phyloP scores from a whole-genome alignment of 345 rosid species.

The Aurinia saxatilis region DNA sequence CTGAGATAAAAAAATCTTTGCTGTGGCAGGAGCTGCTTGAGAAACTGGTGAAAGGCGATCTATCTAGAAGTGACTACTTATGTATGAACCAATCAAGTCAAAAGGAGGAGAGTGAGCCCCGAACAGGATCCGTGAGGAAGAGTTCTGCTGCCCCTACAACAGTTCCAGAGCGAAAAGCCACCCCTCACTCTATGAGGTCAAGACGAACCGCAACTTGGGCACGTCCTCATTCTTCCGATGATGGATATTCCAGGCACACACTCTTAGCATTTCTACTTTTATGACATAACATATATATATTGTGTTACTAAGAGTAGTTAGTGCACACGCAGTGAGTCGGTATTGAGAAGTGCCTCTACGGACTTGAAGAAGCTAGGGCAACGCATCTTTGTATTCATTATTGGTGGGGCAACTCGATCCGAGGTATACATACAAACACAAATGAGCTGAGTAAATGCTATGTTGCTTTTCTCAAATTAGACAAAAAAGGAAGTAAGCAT shows the following conservation, averaged over 20 bases:
- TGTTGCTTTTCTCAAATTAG: neutral
- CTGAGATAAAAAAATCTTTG: neutral
- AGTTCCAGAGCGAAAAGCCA: constrained; percentile 53
- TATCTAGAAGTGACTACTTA: constrained; percentile 59
- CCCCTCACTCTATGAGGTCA: constrained; percentile 81
- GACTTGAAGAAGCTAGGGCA: constrained; percentile 79
- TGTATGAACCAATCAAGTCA: constrained; percentile 43
- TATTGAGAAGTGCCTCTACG: constrained; percentile 36
- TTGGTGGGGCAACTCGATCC: constrained; percentile 95
- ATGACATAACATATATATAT: neutral
- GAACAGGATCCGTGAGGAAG: constrained; percentile 35
- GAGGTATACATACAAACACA: constrained; percentile 47
- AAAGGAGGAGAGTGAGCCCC: constrained; percentile 22
- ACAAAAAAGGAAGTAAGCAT: neutral
- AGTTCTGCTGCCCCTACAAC: constrained; percentile 27
- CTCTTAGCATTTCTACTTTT: neutral
- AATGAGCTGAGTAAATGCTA: constrained; percentile 2
- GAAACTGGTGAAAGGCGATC: constrained; percentile 57
- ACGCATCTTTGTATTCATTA: constrained; percentile 75
- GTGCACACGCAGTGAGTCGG: constrained; percentile 51
- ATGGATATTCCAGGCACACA: constrained; percentile 66
- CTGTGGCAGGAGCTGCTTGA: constrained; percentile 63
- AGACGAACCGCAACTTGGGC: constrained; percentile 90
- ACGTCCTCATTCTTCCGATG: constrained; percentile 58
- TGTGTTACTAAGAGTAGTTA: constrained; percentile 15